Conservation (phyloP, 192 early-diverging fungal genomes). For the Dispira parvispora region DNA sequence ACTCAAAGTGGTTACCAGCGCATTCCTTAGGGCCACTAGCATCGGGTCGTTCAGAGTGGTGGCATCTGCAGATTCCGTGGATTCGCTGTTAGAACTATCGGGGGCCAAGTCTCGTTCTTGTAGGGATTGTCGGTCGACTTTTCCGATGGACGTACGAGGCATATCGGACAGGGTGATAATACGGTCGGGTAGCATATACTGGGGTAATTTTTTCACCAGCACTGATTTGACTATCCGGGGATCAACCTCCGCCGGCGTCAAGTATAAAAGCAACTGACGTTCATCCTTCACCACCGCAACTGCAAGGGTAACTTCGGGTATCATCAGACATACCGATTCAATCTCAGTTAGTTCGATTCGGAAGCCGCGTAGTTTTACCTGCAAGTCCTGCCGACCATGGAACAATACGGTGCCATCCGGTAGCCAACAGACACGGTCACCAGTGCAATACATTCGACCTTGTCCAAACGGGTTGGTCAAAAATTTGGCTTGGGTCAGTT, state of each 20-base stretch:
- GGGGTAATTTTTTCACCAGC: not conserved
- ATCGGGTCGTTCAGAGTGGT: not conserved
- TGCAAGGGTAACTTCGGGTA: not conserved
- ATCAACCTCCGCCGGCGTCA: not conserved
- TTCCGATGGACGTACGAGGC: not conserved
- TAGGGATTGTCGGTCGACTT: not conserved
- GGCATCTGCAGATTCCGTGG: no score
- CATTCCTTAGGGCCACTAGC: not conserved
- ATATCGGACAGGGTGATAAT: not conserved
- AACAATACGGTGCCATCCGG: conserved; percentile 40
- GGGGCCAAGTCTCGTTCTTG: not conserved
- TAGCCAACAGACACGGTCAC: conserved; percentile 42
- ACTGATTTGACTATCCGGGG: not conserved
- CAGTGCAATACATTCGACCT: conserved; percentile 37
- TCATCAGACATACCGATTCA: conserved; percentile 12
- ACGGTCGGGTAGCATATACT: conserved; percentile 5
- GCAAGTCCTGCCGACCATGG: conserved; percentile 42
- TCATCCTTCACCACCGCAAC: conserved; percentile 8
- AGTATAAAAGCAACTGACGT: conserved; percentile 1
- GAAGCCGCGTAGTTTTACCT: conserved; percentile 53
- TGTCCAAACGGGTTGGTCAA: conserved; percentile 32
- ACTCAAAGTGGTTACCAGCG: not conserved
- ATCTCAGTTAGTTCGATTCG: conserved; percentile 48
- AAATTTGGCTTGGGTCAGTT: conserved; percentile 33
- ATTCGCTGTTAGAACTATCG: not conserved